These are phyloP conservation scores for Leptomonas pyrrhocoris DNA, from an alignment of 208 protist species.

Conservation along the genomic window DNA sequence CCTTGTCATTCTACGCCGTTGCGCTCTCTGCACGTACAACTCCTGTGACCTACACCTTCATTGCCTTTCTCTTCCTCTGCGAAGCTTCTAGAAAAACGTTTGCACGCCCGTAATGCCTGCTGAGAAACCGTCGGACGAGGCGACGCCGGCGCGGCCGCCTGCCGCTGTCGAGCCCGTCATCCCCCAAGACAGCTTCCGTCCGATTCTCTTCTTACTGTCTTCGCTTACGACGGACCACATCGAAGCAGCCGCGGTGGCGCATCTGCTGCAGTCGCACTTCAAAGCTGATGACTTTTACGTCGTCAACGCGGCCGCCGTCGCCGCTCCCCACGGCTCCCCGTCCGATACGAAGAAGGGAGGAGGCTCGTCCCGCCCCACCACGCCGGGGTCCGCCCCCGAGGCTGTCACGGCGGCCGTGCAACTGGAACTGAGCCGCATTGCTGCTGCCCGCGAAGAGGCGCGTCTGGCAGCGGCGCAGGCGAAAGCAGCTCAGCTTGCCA, in stretches of 20 bases:
- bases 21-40: background rate
- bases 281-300: slow-evolving; percentile 20
- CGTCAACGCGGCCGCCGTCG: slow-evolving; percentile 9
- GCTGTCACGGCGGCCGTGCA: slow-evolving; percentile 11
- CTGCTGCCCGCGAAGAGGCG: slow-evolving; percentile 41
- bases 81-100: background rate
- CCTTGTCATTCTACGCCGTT: too few relatives aligned
- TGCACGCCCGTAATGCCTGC: background rate
- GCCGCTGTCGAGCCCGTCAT: background rate
- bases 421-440: slow-evolving; percentile 60
- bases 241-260: slow-evolving; percentile 21
- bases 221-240: slow-evolving; percentile 27
- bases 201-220: slow-evolving; percentile 26
- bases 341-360: slow-evolving; percentile 16
- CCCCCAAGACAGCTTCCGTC: slow-evolving; percentile 8
- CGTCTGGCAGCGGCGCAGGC: slow-evolving; percentile 37
- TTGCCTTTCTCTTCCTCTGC: background rate
- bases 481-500: slow-evolving; percentile 29
- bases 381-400: background rate
- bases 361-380: background rate
- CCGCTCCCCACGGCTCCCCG: slow-evolving; percentile 15
- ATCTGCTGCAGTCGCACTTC: slow-evolving; percentile 31
- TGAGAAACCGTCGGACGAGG: background rate
- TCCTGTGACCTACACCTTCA: too few relatives aligned
- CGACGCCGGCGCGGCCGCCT: background rate